Evolutionary conservation across 1,284 basidiomycete genomes (phyloP), one percentile per base, ranked within the genome.

Genomic region (Xerocomus minutiporus): DNA sequence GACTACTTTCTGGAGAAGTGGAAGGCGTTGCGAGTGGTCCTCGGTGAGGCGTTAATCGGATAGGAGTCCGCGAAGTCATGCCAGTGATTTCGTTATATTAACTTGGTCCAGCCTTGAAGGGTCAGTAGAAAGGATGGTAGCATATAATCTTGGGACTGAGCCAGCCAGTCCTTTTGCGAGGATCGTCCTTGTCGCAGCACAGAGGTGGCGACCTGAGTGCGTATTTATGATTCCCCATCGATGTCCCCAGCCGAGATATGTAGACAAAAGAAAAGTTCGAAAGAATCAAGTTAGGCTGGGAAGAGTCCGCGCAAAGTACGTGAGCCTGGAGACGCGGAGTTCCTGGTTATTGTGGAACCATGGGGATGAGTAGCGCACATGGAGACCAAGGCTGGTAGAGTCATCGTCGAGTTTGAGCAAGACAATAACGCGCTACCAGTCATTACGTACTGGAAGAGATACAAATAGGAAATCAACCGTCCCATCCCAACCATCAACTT

Each of bases 31-130:
- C 63, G 2, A 66, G 67, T 12, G 67, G 64, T 47, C 65, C 67
- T 0, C 65, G 65, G 29, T 67, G 48, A n/a, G 63, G 56, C 4
- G 64, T 65, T 39, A 61, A 23, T 47, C 61, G 59, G 26, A 65
- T 53, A 32, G 65, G 66, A 31, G 65, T 66, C 50, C 54, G 65
- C 60, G 65, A 62, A 51, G 47, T 64, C 65, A 69, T 69, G 53
- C 50, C 43, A 46, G 56, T 40, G 54, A 57, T 17, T 32, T 55
- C 39, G 44, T 32, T 34, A 53, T 57, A 55, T 62, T 65, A 62
- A 50, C 58, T 51, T 50, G 50, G 50, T 54, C 57, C 50, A 42
- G 41, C 41, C 25, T 42, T 25, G 31, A 25, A 46, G 48, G 56
- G 57, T 57, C 39, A 54, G 58, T 50, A 53, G 48, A 51, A 53